Evolutionary conservation across 2,329 filamentous ascomycete genomes (phyloP), one percentile per base, ranked within the genome.

Genomic region (Exutisphaerella laricina): DNA sequence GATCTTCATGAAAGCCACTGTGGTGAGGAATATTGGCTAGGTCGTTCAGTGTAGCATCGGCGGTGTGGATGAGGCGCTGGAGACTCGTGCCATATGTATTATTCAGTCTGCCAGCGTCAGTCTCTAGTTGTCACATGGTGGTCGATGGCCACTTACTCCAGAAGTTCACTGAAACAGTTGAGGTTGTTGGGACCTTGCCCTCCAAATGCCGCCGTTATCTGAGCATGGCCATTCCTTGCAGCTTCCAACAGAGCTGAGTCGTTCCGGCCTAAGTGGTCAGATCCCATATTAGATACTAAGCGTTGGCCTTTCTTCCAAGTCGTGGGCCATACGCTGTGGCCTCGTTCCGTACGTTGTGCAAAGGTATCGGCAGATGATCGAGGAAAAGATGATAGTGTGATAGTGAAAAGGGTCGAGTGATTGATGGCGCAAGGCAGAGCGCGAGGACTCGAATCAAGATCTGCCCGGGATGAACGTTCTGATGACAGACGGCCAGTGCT

Each of bases 1-100:
- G 16, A 33, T 33, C 30, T 18, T 33, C 30, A 10, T 33, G 30
- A 18, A 33, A 33, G 13, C 30, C 30, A 33, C 30, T 33, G 30
- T 18, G 9, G 20, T 33, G 30, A 33, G 30, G 30, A 8, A 33
- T 14, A 18, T 14, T 18, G 7, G 30, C 30, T 12, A 33, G n/a
- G 9, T 33, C 30, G 30, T 18, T 20, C 13, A 33, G 13, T 18
- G 30, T 33, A 9, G 30, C 30, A 18, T 18, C 30, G 30, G 30
- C 30, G 5, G 30, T 33, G 6, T 33, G 30, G n/a, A 33, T 33
- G 30, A 33, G 30, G 12, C 16, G 30, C 13, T 18, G 17, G 9
- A 33, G 30, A 14, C 16, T 33, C 20, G 30, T 18, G 13, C 30
- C 30, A 18, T 33, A 33, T 18, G 30, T 33, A 14, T 33, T 17